These are phyloP conservation scores for Knufia fluminis DNA, from an alignment of 2,329 filamentous ascomycete species.

Conservation along the genomic window DNA sequence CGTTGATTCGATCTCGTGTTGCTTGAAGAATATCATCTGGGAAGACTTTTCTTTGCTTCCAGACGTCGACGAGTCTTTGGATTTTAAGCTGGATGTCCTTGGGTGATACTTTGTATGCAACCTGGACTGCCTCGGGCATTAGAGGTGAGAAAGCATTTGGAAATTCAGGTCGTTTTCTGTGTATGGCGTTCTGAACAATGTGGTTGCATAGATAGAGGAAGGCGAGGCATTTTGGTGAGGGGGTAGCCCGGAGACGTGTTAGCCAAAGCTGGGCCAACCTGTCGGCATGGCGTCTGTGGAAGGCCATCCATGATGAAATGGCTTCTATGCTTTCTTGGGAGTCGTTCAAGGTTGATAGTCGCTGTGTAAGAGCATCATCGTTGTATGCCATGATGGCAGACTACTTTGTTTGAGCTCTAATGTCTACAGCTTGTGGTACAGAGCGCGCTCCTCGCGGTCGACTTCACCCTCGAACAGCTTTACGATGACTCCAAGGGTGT, in stretches of 20 bases:
- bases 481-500: neutral
- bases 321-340: conserved; percentile 95
- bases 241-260: conserved; percentile 77
- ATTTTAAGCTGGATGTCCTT: conserved; percentile 82
- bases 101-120: conserved; percentile 84
- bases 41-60: conserved; percentile 80
- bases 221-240: conserved; percentile 75
- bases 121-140: conserved; percentile 78
- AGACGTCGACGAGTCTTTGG: conserved; percentile 83
- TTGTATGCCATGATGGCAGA: conserved; percentile 70
- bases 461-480: neutral
- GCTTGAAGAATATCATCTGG: conserved; percentile 68
- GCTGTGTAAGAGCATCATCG: conserved; percentile 88
- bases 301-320: conserved; percentile 99
- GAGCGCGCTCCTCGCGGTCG: neutral
- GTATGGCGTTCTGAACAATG: conserved; percentile 92
- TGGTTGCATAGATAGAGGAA: conserved; percentile 95
- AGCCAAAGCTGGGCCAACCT: conserved; percentile 88
- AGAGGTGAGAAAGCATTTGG: conserved; percentile 82
- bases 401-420: neutral
- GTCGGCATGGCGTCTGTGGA: conserved; percentile 80
- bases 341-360: conserved; percentile 91
- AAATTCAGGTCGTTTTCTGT: conserved; percentile 85
- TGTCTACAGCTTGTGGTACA: conserved; percentile 9
- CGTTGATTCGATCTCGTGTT: conserved; percentile 69